phyloP scores from a whole-genome alignment of 345 rosid genomes.

The Eucalyptus sp. region DNA sequence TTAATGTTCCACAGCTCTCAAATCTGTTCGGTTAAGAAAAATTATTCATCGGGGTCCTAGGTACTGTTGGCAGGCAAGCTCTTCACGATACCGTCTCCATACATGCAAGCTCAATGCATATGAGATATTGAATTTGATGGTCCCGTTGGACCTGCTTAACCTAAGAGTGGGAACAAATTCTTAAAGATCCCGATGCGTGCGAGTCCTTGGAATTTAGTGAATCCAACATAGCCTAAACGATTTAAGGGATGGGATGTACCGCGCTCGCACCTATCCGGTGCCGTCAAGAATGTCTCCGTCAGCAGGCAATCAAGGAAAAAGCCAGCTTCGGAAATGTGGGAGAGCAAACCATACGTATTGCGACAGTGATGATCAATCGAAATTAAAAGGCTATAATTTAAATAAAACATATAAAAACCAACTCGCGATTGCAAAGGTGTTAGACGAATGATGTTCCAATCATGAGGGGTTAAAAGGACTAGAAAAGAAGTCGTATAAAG shows the following conservation, averaged over 20 bases:
- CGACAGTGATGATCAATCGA: not conserved
- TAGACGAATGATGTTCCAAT: not conserved
- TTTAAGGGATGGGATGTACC: not conserved
- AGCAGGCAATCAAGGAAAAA: not conserved
- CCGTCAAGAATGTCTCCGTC: not conserved
- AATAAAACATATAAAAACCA: not conserved
- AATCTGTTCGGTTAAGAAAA: not conserved
- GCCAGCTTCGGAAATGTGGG: not conserved
- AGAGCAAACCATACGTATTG: not conserved
- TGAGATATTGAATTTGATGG: not conserved
- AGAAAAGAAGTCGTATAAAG: not conserved
- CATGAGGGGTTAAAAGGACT: not conserved
- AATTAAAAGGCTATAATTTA: not conserved
- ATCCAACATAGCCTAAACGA: not conserved
- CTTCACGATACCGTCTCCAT: not conserved
- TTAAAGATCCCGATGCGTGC: not conserved
- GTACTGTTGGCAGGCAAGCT: not conserved
- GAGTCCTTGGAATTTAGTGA: not conserved
- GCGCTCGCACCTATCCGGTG: not conserved
- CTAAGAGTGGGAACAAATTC: not conserved
- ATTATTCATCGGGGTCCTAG: not conserved
- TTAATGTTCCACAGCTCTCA: not conserved
- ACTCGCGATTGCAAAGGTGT: not conserved
- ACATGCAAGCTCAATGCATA: no score
- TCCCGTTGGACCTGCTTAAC: not conserved